Evolutionary conservation across 768 basidiomycete genomes (phyloP).

Genomic region (Boletus vermiculosoides): DNA sequence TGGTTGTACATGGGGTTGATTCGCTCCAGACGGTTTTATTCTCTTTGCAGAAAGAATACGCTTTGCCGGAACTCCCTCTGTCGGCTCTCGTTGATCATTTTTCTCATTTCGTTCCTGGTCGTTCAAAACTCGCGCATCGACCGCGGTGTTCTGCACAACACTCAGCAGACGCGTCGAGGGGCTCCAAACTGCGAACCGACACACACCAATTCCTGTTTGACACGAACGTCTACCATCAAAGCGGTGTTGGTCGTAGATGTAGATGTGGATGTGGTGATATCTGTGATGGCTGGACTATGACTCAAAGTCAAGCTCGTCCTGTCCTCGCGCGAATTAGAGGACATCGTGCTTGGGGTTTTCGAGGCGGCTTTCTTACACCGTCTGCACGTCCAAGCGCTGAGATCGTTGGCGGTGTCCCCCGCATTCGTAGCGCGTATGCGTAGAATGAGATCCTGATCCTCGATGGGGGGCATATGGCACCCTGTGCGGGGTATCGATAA

Average conservation of each 20-base stretch:
- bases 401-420: conserved; percentile 23
- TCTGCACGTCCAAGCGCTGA: conserved; percentile 31
- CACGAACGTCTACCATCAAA: not conserved
- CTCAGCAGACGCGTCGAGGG: conserved; percentile 2
- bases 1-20: not conserved
- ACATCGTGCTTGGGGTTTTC: not conserved
- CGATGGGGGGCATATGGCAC: conserved; percentile 34
- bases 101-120: not conserved
- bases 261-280: not conserved
- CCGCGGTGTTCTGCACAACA: not conserved
- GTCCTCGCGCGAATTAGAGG: conserved; percentile 2
- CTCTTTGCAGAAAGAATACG: not conserved
- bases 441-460: conserved; percentile 24
- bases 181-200: not conserved
- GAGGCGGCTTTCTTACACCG: conserved; percentile 28
- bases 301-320: not conserved
- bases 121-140: not conserved
- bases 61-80: not conserved
- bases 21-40: not conserved
- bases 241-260: not conserved
- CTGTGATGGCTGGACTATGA: not conserved
- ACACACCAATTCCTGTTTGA: conserved; percentile 12
- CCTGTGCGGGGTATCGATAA: conserved; percentile 15
- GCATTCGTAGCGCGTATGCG: conserved; percentile 26
- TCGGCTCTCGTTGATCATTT: not conserved